Conservation (phyloP, 257 asterid species). For the Solanum chilense region DNA sequence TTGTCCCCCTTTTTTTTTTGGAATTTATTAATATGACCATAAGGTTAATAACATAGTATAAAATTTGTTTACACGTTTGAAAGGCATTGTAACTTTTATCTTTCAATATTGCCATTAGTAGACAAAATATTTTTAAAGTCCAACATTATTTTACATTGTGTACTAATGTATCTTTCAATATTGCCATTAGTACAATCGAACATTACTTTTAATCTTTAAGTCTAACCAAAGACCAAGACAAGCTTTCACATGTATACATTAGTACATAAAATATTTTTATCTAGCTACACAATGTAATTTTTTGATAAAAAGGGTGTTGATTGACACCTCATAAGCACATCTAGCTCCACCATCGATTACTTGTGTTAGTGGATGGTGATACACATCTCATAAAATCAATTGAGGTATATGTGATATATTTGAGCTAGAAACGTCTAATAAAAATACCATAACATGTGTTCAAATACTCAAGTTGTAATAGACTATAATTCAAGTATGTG, state of each 20-base stretch:
- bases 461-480: not conserved
- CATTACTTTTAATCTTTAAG: not conserved
- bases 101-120: conserved; percentile 18
- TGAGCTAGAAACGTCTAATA: not conserved
- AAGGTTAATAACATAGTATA: conserved; percentile 22
- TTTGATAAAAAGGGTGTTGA: no score
- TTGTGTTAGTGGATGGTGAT: not conserved
- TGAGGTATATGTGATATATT: not conserved
- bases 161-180: no score
- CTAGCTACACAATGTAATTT: no score
- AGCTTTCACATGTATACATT: conserved; percentile 7
- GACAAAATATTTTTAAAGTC: not conserved
- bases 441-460: not conserved
- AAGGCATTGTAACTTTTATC: conserved; percentile 47
- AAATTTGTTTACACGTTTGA: conserved; percentile 23
- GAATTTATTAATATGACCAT: conserved; percentile 11
- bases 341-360: not conserved
- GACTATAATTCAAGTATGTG: not conserved
- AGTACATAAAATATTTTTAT: no score
- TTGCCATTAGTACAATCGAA: no score
- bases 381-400: not conserved
- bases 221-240: conserved; percentile 39
- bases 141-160: no score
- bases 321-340: no score
- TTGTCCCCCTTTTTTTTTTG: conserved; percentile 13